These are phyloP conservation scores for Baorangia bicolor DNA, from an alignment of 768 basidiomycete species.

Conservation along the genomic window DNA sequence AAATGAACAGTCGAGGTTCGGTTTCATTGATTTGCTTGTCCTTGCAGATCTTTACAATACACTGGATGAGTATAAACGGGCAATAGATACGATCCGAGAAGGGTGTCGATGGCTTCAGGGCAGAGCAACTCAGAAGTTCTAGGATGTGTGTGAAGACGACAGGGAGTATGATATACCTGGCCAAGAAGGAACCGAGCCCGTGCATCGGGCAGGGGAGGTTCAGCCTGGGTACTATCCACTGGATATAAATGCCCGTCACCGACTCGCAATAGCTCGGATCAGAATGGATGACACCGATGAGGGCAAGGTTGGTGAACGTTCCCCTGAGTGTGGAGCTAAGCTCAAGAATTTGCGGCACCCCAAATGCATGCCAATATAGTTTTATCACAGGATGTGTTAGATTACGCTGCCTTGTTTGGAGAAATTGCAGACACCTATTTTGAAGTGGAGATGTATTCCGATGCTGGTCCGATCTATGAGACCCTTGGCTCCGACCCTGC, in stretches of 20 bases:
- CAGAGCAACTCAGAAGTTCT: not conserved
- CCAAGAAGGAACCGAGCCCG: slow-evolving; percentile 41
- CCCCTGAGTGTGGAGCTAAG: not conserved
- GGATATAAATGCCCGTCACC: slow-evolving; percentile 54
- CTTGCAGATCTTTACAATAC: not conserved
- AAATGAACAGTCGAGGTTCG: slow-evolving; percentile 12
- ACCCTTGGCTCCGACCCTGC: not conserved
- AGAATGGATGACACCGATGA: slow-evolving; percentile 77
- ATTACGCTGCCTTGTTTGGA: slow-evolving; percentile 74
- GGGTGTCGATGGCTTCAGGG: slow-evolving; percentile 1
- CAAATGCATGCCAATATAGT: slow-evolving; percentile 78
- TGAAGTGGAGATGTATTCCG: slow-evolving; percentile 1
- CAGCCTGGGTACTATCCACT: not conserved
- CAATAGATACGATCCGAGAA: not conserved
- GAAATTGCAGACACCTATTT: slow-evolving; percentile 87
- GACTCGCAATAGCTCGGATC: slow-evolving; percentile 79
- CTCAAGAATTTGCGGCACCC: not conserved
- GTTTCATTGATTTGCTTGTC: slow-evolving; percentile 8
- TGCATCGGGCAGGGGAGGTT: not conserved
- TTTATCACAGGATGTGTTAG: slow-evolving; percentile 64
- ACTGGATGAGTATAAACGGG: not conserved
- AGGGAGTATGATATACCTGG: slow-evolving; percentile 36
- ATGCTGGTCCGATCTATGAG: not conserved
- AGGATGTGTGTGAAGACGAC: not conserved
- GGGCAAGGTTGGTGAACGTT: slow-evolving; percentile 58